These are phyloP conservation scores for rapeseed (Brassica napus) DNA, from an alignment of 345 rosid genomes.

Conservation along the genomic window DNA sequence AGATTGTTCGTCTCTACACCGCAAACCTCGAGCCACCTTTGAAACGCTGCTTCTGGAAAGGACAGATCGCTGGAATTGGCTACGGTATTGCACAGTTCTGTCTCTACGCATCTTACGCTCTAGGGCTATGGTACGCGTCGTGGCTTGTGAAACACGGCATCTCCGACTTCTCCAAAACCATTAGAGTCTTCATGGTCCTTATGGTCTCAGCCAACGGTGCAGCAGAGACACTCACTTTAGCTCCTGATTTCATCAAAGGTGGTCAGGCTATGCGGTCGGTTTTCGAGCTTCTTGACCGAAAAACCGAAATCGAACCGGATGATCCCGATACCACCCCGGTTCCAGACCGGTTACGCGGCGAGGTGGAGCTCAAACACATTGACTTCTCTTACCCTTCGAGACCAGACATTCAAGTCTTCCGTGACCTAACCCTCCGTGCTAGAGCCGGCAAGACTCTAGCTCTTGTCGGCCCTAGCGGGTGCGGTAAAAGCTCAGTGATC, in stretches of 20 bases:
- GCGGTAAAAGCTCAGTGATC: slow-evolving; percentile 94
- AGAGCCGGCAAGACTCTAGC: slow-evolving; percentile 94
- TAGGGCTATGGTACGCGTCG: slow-evolving; percentile 98
- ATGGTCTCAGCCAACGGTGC: slow-evolving; percentile 99
- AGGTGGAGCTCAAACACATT: slow-evolving; percentile 87
- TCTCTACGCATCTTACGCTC: slow-evolving; percentile 94
- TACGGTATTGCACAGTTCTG: slow-evolving; percentile 91
- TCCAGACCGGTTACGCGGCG: slow-evolving; percentile 87
- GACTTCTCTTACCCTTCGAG: slow-evolving; percentile 95
- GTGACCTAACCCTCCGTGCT: slow-evolving; percentile 79
- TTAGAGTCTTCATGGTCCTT: slow-evolving; percentile 94
- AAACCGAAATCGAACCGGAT: slow-evolving; percentile 97
- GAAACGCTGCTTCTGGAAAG: slow-evolving; percentile 96
- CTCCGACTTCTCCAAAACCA: slow-evolving; percentile 97
- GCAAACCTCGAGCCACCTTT: slow-evolving; percentile 74
- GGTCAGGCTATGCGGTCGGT: slow-evolving; percentile 95
- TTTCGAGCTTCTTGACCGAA: slow-evolving; percentile 89
- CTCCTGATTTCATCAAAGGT: slow-evolving; percentile 98
- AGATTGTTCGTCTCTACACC: slow-evolving; percentile 83
- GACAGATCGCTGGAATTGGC: slow-evolving; percentile 97
- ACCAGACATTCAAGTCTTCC: slow-evolving; percentile 80
- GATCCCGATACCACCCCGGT: slow-evolving; percentile 77
- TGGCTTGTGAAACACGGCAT: slow-evolving; percentile 99
- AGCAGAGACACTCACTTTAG: slow-evolving; percentile 91
- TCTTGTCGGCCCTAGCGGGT: slow-evolving; percentile 97